These are phyloP conservation scores for Ceratonia siliqua DNA, from an alignment of 306 rosid species.

Conservation along the genomic window DNA sequence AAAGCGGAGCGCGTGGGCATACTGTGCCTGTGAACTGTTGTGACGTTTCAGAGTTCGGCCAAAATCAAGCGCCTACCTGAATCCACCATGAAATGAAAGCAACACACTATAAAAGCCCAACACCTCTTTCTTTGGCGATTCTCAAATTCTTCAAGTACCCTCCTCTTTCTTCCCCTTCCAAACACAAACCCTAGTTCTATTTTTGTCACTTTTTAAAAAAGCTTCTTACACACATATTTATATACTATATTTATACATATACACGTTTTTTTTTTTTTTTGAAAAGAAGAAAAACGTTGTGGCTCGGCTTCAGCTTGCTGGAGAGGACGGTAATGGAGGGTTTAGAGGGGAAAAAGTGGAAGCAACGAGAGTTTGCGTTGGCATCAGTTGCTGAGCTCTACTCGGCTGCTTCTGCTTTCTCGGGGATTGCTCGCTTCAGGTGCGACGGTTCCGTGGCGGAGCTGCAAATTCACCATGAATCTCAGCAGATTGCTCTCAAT, in stretches of 20 bases:
- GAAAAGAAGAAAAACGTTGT: not conserved
- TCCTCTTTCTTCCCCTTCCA: too few relatives aligned
- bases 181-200: not conserved
- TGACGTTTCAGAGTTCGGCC: not conserved
- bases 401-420: slow-evolving; percentile 32
- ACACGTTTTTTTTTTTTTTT: not conserved
- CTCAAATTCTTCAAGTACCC: not conserved
- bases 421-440: slow-evolving; percentile 56
- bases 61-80: not conserved
- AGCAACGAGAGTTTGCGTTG: not conserved
- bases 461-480: slow-evolving; percentile 51
- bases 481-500: slow-evolving; percentile 40
- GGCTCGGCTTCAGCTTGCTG: not conserved
- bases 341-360: not conserved
- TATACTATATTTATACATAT: not conserved
- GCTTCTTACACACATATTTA: not conserved
- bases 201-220: not conserved
- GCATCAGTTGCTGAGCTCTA: not conserved
- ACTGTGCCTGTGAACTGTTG: not conserved
- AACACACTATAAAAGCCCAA: slow-evolving; percentile 25
- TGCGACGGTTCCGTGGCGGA: slow-evolving; percentile 40
- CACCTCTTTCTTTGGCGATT: not conserved
- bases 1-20: not conserved
- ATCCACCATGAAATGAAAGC: not conserved
- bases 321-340: not conserved